Percentiles rank a stretch among this genome's conserved stretches.
Conservation (phyloP, 495 filamentous ascomycete species). For the Choiromyces venosus region DNA sequence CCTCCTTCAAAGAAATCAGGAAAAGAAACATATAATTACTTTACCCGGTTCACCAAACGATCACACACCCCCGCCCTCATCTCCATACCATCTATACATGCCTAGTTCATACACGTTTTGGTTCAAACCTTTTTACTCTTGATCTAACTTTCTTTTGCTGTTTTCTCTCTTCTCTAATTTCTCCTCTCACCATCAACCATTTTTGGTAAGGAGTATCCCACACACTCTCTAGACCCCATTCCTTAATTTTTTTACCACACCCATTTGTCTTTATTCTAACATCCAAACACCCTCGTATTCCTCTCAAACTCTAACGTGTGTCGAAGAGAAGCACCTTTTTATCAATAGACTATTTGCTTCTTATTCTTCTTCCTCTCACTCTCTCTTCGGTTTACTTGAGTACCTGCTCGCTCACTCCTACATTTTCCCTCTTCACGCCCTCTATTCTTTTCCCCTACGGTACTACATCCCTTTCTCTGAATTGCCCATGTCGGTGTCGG, state of each 20-base stretch:
- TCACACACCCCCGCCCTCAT: not conserved
- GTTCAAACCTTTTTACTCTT: not conserved
- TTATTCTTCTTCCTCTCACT: not conserved
- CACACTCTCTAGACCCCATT: not conserved
- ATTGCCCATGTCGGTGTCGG: not conserved
- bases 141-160: not conserved
- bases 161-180: not conserved
- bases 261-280: not conserved
- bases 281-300: not conserved
- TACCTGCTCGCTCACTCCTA: not conserved
- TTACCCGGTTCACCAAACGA: not conserved
- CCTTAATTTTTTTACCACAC: not conserved
- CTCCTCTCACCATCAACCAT: not conserved
- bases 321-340: not conserved
- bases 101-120: not conserved
- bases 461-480: not conserved
- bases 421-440: not conserved
- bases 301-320: not conserved
- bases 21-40: not conserved
- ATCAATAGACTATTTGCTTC: not conserved
- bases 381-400: not conserved
- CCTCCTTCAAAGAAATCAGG: not conserved
- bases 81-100: not conserved
- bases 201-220: not conserved
- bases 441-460: not conserved